These are phyloP conservation scores for Colletotrichum costaricense DNA, from an alignment of 2,329 filamentous ascomycete species.

Conservation along the genomic window DNA sequence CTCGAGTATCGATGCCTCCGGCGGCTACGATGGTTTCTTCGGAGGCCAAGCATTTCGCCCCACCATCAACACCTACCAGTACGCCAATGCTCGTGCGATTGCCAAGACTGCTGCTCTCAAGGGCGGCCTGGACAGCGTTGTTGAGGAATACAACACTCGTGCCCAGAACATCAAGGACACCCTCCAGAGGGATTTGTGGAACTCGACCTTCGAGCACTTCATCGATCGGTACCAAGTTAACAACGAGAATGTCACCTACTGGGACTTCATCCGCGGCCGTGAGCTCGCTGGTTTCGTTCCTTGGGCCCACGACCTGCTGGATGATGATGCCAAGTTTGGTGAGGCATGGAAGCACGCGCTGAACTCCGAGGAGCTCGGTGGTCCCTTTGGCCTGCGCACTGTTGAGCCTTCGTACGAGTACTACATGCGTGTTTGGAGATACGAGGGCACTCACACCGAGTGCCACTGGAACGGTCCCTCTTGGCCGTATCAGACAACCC, in stretches of 20 bases:
- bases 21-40: slow-evolving; percentile 42
- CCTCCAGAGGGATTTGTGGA: slow-evolving; percentile 51
- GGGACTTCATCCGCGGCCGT: slow-evolving; percentile 37
- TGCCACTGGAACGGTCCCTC: slow-evolving; percentile 58
- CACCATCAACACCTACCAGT: slow-evolving; percentile 56
- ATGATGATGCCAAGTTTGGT: slow-evolving; percentile 45
- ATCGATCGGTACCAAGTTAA: slow-evolving; percentile 50
- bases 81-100: slow-evolving; percentile 54
- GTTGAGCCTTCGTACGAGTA: slow-evolving; percentile 53
- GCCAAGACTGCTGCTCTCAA: slow-evolving; percentile 47
- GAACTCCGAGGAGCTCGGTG: slow-evolving; percentile 22
- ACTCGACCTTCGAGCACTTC: slow-evolving; percentile 50
- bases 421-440: slow-evolving; percentile 41
- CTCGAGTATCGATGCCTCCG: slow-evolving; percentile 37
- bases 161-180: slow-evolving; percentile 47
- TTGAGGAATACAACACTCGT: slow-evolving; percentile 44
- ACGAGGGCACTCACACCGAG: slow-evolving; percentile 38
- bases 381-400: slow-evolving; percentile 54
- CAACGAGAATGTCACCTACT: slow-evolving; percentile 48
- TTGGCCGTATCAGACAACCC: slow-evolving; percentile 57
- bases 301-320: slow-evolving; percentile 53
- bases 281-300: slow-evolving; percentile 56
- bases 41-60: slow-evolving; percentile 56
- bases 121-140: slow-evolving; percentile 43
- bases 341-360: slow-evolving; percentile 42